phyloP scores from a whole-genome alignment of 441 rosid genomes.

The Eruca vesicaria region DNA sequence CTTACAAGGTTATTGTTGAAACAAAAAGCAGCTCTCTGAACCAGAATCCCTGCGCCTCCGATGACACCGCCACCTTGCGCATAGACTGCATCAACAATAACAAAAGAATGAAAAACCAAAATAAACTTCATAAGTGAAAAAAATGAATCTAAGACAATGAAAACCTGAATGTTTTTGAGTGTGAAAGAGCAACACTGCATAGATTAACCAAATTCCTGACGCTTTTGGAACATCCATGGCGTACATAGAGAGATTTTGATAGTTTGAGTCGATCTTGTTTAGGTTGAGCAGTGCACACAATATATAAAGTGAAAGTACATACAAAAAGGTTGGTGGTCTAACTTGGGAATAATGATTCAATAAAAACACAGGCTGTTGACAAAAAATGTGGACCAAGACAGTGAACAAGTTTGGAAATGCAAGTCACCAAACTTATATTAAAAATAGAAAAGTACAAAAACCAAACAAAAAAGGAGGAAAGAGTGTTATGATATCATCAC shows the following conservation, averaged over 20 bases:
- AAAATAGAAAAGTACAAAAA: not conserved
- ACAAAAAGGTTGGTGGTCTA: slow-evolving; percentile 29
- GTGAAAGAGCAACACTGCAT: slow-evolving; percentile 6
- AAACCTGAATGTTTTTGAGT: slow-evolving; percentile 21
- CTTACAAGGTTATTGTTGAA: slow-evolving; percentile 50
- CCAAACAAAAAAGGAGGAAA: not conserved
- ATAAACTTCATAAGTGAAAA: not conserved
- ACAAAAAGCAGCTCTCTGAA: slow-evolving; percentile 49
- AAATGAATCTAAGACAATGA: not conserved
- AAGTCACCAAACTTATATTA: not conserved
- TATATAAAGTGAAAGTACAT: slow-evolving; percentile 10
- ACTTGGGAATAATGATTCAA: slow-evolving; percentile 25
- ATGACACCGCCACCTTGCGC: slow-evolving; percentile 36
- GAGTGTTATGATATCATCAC: slow-evolving; percentile 4
- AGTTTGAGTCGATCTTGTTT: not conserved
- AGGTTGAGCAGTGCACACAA: not conserved
- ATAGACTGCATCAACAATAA: slow-evolving; percentile 32
- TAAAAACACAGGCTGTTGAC: slow-evolving; percentile 20
- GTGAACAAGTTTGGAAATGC: slow-evolving; percentile 14
- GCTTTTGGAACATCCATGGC: not conserved
- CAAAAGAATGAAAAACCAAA: not conserved
- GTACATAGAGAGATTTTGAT: not conserved
- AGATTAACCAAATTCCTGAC: slow-evolving; percentile 3
- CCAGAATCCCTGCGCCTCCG: slow-evolving; percentile 33
- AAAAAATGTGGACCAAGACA: slow-evolving; percentile 29